These are phyloP conservation scores for Fusarium austroafricanum DNA, from an alignment of 2,329 filamentous ascomycete species.

Conservation along the genomic window DNA sequence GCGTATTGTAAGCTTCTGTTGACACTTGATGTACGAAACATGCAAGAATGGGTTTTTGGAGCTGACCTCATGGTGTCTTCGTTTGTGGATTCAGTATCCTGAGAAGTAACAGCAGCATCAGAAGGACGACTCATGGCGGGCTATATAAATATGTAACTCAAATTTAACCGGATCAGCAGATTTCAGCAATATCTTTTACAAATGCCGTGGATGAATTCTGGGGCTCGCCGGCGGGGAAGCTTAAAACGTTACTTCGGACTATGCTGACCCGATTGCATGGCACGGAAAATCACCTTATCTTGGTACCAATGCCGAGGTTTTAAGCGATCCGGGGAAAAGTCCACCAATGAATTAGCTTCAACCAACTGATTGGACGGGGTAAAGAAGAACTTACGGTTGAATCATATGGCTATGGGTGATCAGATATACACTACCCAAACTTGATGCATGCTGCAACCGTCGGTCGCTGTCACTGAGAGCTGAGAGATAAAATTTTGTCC, in stretches of 20 bases:
- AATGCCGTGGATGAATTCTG: slow-evolving; percentile 3
- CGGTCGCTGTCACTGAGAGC: neutral
- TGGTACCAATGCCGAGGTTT: neutral
- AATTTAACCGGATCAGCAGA: neutral
- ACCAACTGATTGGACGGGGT: no score
- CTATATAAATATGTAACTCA: neutral
- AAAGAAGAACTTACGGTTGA: neutral
- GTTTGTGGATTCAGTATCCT: neutral
- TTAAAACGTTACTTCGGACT: neutral
- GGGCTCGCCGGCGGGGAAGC: slow-evolving; percentile 11
- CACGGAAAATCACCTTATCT: neutral
- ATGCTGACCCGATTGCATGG: neutral
- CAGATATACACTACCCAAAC: neutral
- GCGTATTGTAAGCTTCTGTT: neutral
- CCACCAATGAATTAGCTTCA: neutral
- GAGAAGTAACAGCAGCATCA: neutral
- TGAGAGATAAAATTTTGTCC: no score
- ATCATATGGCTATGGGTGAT: neutral
- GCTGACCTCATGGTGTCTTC: slow-evolving; percentile 21
- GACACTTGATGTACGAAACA: neutral
- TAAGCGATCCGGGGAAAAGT: neutral
- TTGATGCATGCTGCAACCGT: neutral
- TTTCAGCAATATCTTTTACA: neutral
- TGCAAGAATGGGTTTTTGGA: rapidly evolving
- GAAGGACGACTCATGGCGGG: neutral